Evolutionary conservation across 2,329 filamentous ascomycete species (phyloP).

Genomic region (Aspergillus sp.): DNA sequence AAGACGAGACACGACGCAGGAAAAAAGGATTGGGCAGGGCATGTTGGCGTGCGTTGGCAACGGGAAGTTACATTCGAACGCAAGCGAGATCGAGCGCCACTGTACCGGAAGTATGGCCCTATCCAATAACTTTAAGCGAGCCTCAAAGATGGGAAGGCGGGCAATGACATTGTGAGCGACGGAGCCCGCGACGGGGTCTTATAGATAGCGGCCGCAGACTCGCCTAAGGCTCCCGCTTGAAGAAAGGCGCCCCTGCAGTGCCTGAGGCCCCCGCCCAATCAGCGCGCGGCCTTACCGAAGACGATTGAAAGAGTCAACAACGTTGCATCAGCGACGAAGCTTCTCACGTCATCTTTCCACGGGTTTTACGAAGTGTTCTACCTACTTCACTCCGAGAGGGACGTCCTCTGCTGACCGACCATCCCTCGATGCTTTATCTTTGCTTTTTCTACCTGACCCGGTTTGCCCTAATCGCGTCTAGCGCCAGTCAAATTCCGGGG

Average conservation of each 20-base stretch:
- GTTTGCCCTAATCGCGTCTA: too few relatives aligned
- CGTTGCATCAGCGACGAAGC: not conserved
- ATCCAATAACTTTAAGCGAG: conserved; percentile 2
- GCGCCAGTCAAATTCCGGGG: too few relatives aligned
- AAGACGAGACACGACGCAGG: not conserved
- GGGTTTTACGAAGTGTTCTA: not conserved
- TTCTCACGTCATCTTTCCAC: not conserved
- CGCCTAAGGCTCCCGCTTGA: conserved; percentile 40
- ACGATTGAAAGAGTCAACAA: conserved; percentile 1
- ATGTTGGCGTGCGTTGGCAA: not conserved
- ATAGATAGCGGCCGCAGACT: conserved; percentile 12
- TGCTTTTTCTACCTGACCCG: too few relatives aligned
- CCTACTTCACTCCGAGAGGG: too few relatives aligned
- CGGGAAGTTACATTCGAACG: not conserved
- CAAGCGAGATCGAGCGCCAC: not conserved
- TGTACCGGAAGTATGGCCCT: not conserved
- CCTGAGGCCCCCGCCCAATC: conserved; percentile 31
- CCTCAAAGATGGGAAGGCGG: not conserved
- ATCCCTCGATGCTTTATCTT: too few relatives aligned
- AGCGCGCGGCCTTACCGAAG: conserved; percentile 34
- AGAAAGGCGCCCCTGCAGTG: conserved; percentile 31
- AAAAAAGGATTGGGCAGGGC: not conserved
- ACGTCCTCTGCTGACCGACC: too few relatives aligned
- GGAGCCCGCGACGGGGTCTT: too few relatives aligned
- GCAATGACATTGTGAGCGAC: conserved; percentile 2